A percentile compares a stretch with the other conserved stretches of the same genome.
phyloP scores from a whole-genome alignment of 1,284 basidiomycete genomes.

The Puccinia polysora region DNA sequence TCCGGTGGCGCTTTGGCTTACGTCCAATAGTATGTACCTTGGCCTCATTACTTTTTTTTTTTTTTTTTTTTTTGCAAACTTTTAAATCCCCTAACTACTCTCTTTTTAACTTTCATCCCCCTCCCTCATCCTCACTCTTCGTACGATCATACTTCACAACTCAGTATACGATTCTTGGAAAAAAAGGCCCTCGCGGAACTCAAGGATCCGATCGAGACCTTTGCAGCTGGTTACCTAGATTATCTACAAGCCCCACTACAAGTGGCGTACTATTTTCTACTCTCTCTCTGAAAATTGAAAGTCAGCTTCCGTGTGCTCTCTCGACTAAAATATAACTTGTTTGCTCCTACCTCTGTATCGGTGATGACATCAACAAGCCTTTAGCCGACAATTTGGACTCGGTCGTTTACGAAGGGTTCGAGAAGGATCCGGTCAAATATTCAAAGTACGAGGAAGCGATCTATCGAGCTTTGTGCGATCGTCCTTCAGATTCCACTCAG shows the following conservation, averaged over 20 bases:
- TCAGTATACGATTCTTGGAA: constrained; percentile 49
- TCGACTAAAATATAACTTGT: neutral
- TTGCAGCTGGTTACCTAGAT: constrained; percentile 88
- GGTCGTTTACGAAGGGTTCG: constrained; percentile 93
- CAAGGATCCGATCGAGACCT: constrained; percentile 71
- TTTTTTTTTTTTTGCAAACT: neutral
- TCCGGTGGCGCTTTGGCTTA: constrained; percentile 82
- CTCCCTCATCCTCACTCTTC: constrained; percentile 53
- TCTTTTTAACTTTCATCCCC: neutral
- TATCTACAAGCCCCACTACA: constrained; percentile 91
- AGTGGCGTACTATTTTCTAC: constrained; percentile 54
- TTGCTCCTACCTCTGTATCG: neutral
- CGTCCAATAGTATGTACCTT: constrained; percentile 66
- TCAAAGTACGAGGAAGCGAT: constrained; percentile 90
- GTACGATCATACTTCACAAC: constrained; percentile 12
- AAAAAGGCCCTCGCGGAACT: constrained; percentile 57
- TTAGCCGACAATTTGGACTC: constrained; percentile 95
- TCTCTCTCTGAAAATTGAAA: neutral
- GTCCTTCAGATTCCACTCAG: constrained; percentile 56
- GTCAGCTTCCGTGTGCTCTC: neutral
- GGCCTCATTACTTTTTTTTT: neutral
- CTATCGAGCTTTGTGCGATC: constrained; percentile 71
- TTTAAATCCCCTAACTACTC: too few relatives aligned
- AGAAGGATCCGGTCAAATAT: constrained; percentile 96
- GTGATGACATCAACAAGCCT: constrained; percentile 59